These are phyloP conservation scores for Fistulinella cinereoalba DNA, from an alignment of 1,284 basidiomycete species.

Conservation along the genomic window DNA sequence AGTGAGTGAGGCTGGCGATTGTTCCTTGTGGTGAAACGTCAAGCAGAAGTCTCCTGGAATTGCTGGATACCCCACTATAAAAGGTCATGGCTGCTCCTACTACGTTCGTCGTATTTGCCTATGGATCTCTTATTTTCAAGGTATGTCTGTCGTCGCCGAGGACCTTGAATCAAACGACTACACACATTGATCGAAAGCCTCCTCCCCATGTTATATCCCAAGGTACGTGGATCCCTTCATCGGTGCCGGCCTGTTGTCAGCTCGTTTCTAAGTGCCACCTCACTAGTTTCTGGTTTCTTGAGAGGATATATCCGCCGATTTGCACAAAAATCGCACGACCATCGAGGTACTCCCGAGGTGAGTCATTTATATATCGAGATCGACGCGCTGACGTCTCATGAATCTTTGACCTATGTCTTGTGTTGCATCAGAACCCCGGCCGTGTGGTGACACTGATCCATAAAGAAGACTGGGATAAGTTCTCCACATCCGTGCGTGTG, in stretches of 20 bases:
- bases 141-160: constrained; percentile 32
- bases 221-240: constrained; percentile 42
- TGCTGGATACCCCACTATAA: background rate
- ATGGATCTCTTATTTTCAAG: constrained; percentile 82
- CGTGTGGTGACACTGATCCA: constrained; percentile 88
- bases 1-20: no score
- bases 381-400: background rate
- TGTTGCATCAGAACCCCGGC: constrained; percentile 58
- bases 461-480: constrained; percentile 76
- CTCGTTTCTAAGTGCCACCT: background rate
- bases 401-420: background rate
- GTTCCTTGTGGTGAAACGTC: no score
- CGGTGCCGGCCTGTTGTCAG: no score
- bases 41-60: no score
- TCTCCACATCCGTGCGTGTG: constrained; percentile 56
- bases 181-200: constrained; percentile 43
- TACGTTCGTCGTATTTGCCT: constrained; percentile 71
- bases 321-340: constrained; percentile 85
- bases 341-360: constrained; percentile 79
- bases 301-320: constrained; percentile 86
- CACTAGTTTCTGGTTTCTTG: constrained; percentile 70
- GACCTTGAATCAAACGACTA: background rate
- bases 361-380: constrained; percentile 1
- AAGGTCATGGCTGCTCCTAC: constrained; percentile 15
- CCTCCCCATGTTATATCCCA: constrained; percentile 65